Percentiles rank a stretch among this genome's conserved stretches.
phyloP scores from a whole-genome alignment of 805 yeast genomes.

The Sugiyamaella valdiviana region DNA sequence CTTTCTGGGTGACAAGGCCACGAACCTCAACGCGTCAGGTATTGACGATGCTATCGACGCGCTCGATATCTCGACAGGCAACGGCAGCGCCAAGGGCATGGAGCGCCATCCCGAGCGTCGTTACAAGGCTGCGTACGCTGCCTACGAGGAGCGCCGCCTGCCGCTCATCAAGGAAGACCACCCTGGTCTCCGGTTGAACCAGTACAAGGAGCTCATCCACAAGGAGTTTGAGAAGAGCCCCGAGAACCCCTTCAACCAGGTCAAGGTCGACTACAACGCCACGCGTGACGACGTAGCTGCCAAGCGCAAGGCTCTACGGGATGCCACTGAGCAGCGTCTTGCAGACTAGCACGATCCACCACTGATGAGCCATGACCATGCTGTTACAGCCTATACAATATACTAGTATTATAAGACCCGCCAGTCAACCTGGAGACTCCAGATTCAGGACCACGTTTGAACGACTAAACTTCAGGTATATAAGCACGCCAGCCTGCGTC shows the following conservation, averaged over 20 bases:
- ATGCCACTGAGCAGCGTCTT: conserved; percentile 41
- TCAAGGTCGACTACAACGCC: conserved; percentile 60
- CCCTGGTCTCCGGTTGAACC: conserved; percentile 76
- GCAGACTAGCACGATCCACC: conserved; percentile 6
- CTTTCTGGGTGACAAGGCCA: conserved; percentile 49
- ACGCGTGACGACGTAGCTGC: conserved; percentile 42
- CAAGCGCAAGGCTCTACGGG: conserved; percentile 44
- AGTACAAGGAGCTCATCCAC: conserved; percentile 62
- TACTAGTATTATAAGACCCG: too few species aligned
- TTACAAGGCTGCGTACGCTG: conserved; percentile 71
- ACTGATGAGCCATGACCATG: too few species aligned
- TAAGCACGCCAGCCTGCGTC: too few species aligned
- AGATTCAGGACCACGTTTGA: too few species aligned
- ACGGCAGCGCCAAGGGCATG: conserved; percentile 51
- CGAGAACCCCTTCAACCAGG: conserved; percentile 82
- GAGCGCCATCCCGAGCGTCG: conserved; percentile 89
- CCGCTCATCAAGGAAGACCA: conserved; percentile 70
- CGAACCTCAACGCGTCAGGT: conserved; percentile 63
- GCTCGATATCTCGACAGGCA: conserved; percentile 54
- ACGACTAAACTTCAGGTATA: too few species aligned
- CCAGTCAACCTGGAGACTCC: too few species aligned
- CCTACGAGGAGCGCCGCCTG: conserved; percentile 62
- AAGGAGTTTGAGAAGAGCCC: conserved; percentile 78
- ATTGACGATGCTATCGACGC: conserved; percentile 77
- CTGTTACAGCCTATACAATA: too few species aligned